These are phyloP conservation scores for Penicillium diatomitis DNA, from an alignment of 495 filamentous ascomycete species.

Conservation along the genomic window DNA sequence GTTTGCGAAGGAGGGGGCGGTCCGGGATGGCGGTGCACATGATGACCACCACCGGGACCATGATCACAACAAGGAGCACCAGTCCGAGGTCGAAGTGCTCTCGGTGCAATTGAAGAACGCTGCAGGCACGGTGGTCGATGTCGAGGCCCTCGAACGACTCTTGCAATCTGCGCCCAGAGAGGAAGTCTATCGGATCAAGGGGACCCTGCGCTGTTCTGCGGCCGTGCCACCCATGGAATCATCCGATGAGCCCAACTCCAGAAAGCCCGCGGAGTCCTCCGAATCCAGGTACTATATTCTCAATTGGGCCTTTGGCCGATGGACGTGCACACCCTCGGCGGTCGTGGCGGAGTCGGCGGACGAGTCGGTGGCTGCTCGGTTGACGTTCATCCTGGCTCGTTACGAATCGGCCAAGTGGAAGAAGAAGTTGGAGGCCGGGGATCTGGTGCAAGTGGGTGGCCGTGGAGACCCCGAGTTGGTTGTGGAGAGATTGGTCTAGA, in stretches of 20 bases:
- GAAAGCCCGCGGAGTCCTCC: not conserved
- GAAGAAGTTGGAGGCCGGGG: constrained; percentile 63
- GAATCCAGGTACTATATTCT: constrained; percentile 55
- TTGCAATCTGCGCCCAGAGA: constrained; percentile 70
- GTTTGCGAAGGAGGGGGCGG: constrained; percentile 43
- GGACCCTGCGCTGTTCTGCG: constrained; percentile 54
- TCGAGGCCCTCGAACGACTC: constrained; percentile 53
- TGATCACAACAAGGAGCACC: constrained; percentile 42
- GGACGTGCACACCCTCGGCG: constrained; percentile 68
- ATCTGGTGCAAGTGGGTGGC: constrained; percentile 41
- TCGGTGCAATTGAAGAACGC: constrained; percentile 54
- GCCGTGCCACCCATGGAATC: constrained; percentile 48
- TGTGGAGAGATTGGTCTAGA: constrained; percentile 33
- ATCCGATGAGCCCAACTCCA: constrained; percentile 30
- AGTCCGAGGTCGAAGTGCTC: constrained; percentile 84
- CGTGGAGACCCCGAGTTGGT: constrained; percentile 19
- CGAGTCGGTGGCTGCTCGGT: constrained; percentile 47
- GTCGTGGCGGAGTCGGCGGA: constrained; percentile 32
- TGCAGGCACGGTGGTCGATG: constrained; percentile 44
- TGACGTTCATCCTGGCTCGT: constrained; percentile 78
- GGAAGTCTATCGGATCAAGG: constrained; percentile 93
- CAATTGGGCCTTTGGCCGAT: constrained; percentile 96
- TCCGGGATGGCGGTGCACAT: constrained; percentile 5
- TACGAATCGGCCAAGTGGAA: constrained; percentile 86
- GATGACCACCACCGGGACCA: constrained; percentile 6